A percentile compares a stretch with the other conserved stretches of the same genome.
These are phyloP conservation scores for Aspergillus chevalieri DNA, from an alignment of 2,329 filamentous ascomycete genomes.

Conservation along the genomic window DNA sequence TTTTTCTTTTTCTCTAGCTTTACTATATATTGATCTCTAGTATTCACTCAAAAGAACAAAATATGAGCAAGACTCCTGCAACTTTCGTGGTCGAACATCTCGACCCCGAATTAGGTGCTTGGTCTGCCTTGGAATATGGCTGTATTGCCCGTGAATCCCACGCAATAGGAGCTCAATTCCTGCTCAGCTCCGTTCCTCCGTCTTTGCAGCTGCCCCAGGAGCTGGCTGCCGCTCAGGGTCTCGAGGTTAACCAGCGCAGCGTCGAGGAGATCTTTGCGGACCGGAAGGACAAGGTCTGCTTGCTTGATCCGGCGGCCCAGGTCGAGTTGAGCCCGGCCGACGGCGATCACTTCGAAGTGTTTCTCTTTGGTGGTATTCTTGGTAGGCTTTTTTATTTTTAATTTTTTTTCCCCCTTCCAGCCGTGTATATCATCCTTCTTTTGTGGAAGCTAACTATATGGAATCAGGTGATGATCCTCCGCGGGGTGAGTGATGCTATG, in stretches of 20 bases:
- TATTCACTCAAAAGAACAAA: no score
- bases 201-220: conserved; percentile 55
- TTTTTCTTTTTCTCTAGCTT: background rate
- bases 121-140: conserved; percentile 90
- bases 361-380: conserved; percentile 92
- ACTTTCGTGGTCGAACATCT: conserved; percentile 95
- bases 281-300: conserved; percentile 70
- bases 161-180: conserved; percentile 61
- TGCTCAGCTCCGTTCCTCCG: conserved; percentile 72
- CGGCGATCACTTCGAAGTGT: conserved; percentile 75
- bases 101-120: conserved; percentile 85
- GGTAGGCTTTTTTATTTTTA: conserved; percentile 53
- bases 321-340: conserved; percentile 80
- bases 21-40: background rate
- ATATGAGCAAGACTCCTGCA: conserved; percentile 39
- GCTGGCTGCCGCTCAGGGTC: conserved; percentile 55
- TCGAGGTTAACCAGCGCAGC: conserved; percentile 67
- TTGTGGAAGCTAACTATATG: conserved; percentile 4
- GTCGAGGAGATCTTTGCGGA: conserved; percentile 75
- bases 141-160: conserved; percentile 78
- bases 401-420: conserved; percentile 1
- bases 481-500: conserved; percentile 56
- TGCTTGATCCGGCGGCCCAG: conserved; percentile 78
- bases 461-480: conserved; percentile 83
- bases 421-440: background rate